These are phyloP conservation scores for Inga leiocalycina DNA, from an alignment of 306 rosid species.

Conservation along the genomic window DNA sequence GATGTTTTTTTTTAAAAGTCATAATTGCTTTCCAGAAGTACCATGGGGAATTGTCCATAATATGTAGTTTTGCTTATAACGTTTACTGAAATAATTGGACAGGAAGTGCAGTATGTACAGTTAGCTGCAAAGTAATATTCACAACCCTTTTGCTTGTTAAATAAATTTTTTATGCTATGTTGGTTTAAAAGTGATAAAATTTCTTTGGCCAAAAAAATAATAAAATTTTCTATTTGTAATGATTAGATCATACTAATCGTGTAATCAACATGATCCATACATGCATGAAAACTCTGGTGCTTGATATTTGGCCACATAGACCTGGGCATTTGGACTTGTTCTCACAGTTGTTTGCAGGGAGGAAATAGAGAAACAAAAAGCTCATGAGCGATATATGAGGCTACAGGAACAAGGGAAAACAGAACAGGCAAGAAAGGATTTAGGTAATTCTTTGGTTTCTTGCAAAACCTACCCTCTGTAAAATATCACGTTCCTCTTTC, in stretches of 20 bases:
- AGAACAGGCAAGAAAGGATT: conserved; percentile 68
- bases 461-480: background rate
- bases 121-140: background rate
- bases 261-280: background rate
- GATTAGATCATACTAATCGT: background rate
- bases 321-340: background rate
- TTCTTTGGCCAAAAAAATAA: background rate
- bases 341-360: conserved; percentile 50
- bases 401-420: conserved; percentile 80
- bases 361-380: conserved; percentile 67
- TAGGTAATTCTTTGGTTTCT: conserved; percentile 45
- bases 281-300: background rate
- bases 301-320: background rate
- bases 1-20: background rate
- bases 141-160: background rate
- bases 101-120: background rate
- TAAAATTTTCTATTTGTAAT: background rate
- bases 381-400: conserved; percentile 71
- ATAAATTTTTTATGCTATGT: background rate
- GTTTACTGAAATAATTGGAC: background rate
- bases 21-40: background rate
- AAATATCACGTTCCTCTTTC: background rate
- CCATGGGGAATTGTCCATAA: background rate
- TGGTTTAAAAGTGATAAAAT: background rate
- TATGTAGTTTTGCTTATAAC: background rate